Percentiles rank a stretch among this genome's conserved stretches.
These are phyloP conservation scores for Polychaeton citri DNA, from an alignment of 2,329 filamentous ascomycete genomes.

Conservation along the genomic window DNA sequence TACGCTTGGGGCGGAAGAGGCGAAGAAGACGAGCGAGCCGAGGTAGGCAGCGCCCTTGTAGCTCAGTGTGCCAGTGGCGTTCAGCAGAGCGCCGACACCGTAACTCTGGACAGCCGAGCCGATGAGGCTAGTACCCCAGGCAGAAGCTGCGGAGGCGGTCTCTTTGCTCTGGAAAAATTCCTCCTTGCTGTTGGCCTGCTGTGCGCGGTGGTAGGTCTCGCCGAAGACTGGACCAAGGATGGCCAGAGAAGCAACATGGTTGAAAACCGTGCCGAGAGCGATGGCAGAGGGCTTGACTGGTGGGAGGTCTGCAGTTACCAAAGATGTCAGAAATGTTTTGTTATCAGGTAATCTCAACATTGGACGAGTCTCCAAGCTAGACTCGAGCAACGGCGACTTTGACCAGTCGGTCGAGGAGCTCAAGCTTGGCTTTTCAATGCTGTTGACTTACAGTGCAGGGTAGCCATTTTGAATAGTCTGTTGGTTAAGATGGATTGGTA, in stretches of 20 bases:
- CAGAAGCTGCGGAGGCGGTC: constrained; percentile 70
- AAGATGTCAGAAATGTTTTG: too few relatives aligned
- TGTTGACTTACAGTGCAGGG: constrained; percentile 42
- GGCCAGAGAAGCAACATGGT: constrained; percentile 78
- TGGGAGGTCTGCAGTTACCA: constrained; percentile 41
- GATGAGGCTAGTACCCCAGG: constrained; percentile 80
- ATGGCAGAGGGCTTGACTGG: constrained; percentile 97
- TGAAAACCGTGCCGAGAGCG: constrained; percentile 90
- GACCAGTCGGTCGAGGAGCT: too few relatives aligned
- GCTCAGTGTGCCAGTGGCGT: constrained; percentile 84
- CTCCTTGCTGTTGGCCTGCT: constrained; percentile 85
- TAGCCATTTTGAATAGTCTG: constrained; percentile 37
- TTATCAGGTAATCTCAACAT: too few relatives aligned
- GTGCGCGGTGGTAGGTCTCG: constrained; percentile 84
- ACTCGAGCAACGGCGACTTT: too few relatives aligned
- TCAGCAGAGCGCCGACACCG: constrained; percentile 40
- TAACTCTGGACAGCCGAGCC: constrained; percentile 59
- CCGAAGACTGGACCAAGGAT: constrained; percentile 84
- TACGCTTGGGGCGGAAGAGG: constrained; percentile 77
- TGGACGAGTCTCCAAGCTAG: too few relatives aligned
- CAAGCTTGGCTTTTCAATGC: too few relatives aligned
- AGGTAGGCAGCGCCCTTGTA: constrained; percentile 97
- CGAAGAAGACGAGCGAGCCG: constrained; percentile 80
- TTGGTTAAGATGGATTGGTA: constrained; percentile 6
- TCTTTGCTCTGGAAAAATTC: constrained; percentile 93